Percentiles rank a stretch among this genome's conserved stretches.
phyloP scores from a whole-genome alignment of 306 rosid genomes.

The Citrullus amarus region DNA sequence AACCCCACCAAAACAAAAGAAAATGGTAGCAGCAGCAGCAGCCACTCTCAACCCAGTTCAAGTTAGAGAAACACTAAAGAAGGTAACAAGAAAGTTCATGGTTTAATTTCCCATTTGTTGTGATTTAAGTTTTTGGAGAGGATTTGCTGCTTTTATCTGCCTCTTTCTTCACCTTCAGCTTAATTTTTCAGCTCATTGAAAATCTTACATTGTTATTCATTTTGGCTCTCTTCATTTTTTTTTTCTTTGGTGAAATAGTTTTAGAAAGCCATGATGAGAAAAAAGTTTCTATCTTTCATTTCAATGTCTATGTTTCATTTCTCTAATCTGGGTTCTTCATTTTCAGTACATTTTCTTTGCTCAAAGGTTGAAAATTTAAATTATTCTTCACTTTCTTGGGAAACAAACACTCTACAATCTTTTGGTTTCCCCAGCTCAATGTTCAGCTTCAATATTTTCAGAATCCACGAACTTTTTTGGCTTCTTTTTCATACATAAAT shows the following conservation, averaged over 20 bases:
- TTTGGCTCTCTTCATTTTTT: not conserved
- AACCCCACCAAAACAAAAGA: conserved; percentile 75
- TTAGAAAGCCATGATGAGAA: not conserved
- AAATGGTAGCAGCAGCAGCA: conserved; percentile 17
- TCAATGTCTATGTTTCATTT: not conserved
- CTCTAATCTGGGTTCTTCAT: not conserved
- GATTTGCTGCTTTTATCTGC: not conserved
- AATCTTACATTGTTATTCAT: not conserved
- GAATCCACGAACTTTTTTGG: not conserved
- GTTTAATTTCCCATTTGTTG: not conserved
- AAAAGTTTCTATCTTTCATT: not conserved
- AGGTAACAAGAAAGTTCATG: conserved; percentile 25
- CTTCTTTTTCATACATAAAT: no score
- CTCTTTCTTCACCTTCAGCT: not conserved
- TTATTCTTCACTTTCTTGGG: not conserved
- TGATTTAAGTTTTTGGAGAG: not conserved
- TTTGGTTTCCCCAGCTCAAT: not conserved
- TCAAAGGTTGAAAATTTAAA: not conserved
- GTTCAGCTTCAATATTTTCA: not conserved
- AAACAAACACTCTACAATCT: not conserved
- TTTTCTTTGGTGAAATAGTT: not conserved
- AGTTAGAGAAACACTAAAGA: conserved; percentile 69
- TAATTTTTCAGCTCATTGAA: not conserved
- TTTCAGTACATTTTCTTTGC: not conserved
- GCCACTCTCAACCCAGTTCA: conserved; percentile 67